Base-by-base conservation (phyloP, 1,284 basidiomycete genomes). In the Leccinum pachyderme region DNA sequence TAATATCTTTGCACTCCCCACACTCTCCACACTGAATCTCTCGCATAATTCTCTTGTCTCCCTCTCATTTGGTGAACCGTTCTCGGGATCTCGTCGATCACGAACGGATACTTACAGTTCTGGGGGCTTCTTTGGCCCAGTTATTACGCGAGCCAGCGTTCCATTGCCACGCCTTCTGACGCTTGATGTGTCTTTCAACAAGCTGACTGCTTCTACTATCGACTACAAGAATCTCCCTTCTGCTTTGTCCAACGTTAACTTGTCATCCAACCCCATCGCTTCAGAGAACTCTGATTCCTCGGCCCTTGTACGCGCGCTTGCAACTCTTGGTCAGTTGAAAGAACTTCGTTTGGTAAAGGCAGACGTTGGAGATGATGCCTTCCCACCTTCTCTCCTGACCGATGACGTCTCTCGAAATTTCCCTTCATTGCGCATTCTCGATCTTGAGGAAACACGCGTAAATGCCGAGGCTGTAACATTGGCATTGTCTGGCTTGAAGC, bases 151-250 rank as follows among this genome's bases (percentile, higher is more conserved):
- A 45, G 81, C 89, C 5, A 77, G 76, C 3, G 69, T 75, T 3
- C 84, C 88, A 0, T 71, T 91, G 7, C 89, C 89, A 22, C 77
- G 79, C 44, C 80, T 91, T 44, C 61, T 77, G 13, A 73, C 70
- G 24, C 73, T 91, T 15, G 76, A 89, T 54, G 81, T 75, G 22
- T 86, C 86, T 1, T 73, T 83, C 67, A 92, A 92, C 72, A 76
- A 78, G 53, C 73, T 92, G 35, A 62, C 72, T 0, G 80, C 84
- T 4, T 67, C 69, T 7, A 66, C 74, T 2, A 81, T 91, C 60
- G 81, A 87, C 64, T 61, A 77, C 35, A 60, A 66, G 15, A 70
- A 76, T 51, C 60, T 91, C 9, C 83, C 83, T 1, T 61, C 69
- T 31, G 68, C 72, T 9, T 60, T 85, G 12, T 65, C 71, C 43